Percentiles rank a stretch among this genome's conserved stretches.
Conservation (phyloP, 345 rosid genomes). For the Anacardium occidentale region DNA sequence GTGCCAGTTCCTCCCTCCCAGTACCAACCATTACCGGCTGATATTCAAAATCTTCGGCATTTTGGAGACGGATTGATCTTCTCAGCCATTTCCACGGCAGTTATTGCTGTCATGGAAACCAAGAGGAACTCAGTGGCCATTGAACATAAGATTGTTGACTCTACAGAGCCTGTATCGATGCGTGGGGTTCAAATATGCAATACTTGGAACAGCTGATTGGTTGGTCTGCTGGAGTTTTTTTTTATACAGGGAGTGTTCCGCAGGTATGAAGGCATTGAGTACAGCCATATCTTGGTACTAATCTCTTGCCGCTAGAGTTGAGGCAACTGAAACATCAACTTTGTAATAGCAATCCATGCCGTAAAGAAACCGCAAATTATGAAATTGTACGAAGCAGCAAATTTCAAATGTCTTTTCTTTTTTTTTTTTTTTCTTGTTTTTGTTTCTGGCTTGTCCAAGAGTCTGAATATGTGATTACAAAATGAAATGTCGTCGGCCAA, state of each 20-base stretch:
- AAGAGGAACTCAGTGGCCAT: conserved; percentile 45
- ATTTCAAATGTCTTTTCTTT: neutral
- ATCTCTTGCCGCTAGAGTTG: too few species aligned
- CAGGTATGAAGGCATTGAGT: conserved; percentile 51
- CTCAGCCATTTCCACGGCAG: conserved; percentile 54
- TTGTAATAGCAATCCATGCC: too few species aligned
- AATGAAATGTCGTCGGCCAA: conserved; percentile 17
- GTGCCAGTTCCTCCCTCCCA: conserved; percentile 54
- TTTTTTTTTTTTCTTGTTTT: neutral
- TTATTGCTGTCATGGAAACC: conserved; percentile 55
- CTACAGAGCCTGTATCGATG: conserved; percentile 46
- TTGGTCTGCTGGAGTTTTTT: conserved; percentile 59
- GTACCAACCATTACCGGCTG: too few species aligned
- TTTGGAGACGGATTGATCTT: conserved; percentile 51
- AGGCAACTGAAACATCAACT: too few species aligned
- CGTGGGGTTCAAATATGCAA: conserved; percentile 47
- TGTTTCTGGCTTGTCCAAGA: neutral
- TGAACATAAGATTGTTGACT: conserved; percentile 49
- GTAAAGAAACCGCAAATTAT: neutral
- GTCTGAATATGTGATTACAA: conserved; percentile 9
- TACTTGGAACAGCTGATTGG: conserved; percentile 59
- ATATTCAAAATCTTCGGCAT: conserved; percentile 55
- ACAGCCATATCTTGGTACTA: conserved; percentile 54
- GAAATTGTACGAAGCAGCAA: neutral
- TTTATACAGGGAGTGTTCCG: conserved; percentile 58